A percentile compares a stretch with the other conserved stretches of the same genome.
phyloP scores from a whole-genome alignment of 1,284 basidiomycete genomes.

The Jaminaea rosea region DNA sequence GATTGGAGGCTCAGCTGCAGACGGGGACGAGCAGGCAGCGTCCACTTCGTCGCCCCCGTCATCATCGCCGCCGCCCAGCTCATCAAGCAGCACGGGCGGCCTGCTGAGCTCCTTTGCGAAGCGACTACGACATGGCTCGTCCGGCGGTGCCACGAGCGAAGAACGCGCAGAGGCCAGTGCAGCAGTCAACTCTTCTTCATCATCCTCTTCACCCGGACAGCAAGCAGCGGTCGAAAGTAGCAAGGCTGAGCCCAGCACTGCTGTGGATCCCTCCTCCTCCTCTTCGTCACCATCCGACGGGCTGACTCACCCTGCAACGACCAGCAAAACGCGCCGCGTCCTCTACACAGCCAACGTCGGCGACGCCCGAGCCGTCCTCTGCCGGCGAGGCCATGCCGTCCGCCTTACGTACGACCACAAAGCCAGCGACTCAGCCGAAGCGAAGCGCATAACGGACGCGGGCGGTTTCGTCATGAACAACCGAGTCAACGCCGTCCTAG shows the following conservation, averaged over 20 bases:
- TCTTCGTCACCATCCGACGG: too few species aligned
- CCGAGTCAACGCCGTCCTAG: slow-evolving; percentile 82
- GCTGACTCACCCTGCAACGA: too few species aligned
- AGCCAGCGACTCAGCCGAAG: slow-evolving; percentile 91
- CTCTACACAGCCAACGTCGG: slow-evolving; percentile 95
- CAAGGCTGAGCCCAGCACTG: too few species aligned
- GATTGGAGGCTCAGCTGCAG: background rate
- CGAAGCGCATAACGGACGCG: slow-evolving; percentile 91
- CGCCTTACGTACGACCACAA: slow-evolving; percentile 98
- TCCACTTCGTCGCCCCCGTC: background rate
- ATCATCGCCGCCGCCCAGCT: background rate
- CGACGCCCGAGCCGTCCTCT: slow-evolving; percentile 78
- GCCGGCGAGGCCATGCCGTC: slow-evolving; percentile 79
- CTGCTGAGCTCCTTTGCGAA: slow-evolving; percentile 10
- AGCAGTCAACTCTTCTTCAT: too few species aligned
- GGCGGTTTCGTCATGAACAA: slow-evolving; percentile 99
- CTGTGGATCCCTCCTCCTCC: too few species aligned
- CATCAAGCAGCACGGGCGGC: slow-evolving; percentile 3
- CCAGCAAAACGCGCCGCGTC: slow-evolving; percentile 53
- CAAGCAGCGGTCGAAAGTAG: too few species aligned
- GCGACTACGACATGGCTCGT: slow-evolving; percentile 6
- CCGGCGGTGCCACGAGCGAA: background rate
- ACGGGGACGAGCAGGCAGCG: background rate
- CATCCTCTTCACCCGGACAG: too few species aligned
- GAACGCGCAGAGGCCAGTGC: too few species aligned